Base-by-base conservation (phyloP, 345 rosid genomes). In the Bretschneidera sinensis region DNA sequence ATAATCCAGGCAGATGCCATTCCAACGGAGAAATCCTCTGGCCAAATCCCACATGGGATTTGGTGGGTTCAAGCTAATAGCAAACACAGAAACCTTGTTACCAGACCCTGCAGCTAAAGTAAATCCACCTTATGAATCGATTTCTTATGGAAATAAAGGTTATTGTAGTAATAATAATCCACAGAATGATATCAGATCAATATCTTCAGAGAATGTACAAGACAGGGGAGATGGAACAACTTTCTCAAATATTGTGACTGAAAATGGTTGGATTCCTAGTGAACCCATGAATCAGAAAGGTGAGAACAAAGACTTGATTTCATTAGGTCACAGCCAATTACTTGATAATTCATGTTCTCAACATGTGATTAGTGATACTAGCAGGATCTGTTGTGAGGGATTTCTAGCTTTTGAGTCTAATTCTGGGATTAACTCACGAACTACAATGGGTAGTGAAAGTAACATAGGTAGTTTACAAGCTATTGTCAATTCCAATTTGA, bases 1-100 rank as follows among this genome's bases (percentile, higher is more conserved):
- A 66, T 68, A 45, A 76, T 86, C 67, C 65, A 77, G 5, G 71
- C 76, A 0, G 68, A 80, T 21, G 62, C 80, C 35, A 75, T 74
- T 61, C 86, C 88, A 18, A 9, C 58, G 66, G 17, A 71, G 64
- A 10, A 57, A 72, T 33, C 23, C 83, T 3, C 51, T 69, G 51
- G 10, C 65, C 13, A 63, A 76, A 2, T 24, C 76, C 34, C 74
- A 66, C 54, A 72, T 68, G 62, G 85, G 72, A 21, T 60, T 78
- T 63, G 22, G 74, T 51, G 81, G 84, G 24, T 22, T 68, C 20
- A 71, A 61, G 63, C 58, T 63, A 14, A 24, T 58, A 18, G 51
- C 67, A 4, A 70, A 74, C 59, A 51, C 63, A 9, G 66, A 63
- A 24, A 58, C 48, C 51, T 71, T 67, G 61, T 70, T 66, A 4